Evolutionary conservation across 495 filamentous ascomycete species (phyloP), one percentile per base, ranked within the genome.

Genomic region (Staphylotrichum longicolle): DNA sequence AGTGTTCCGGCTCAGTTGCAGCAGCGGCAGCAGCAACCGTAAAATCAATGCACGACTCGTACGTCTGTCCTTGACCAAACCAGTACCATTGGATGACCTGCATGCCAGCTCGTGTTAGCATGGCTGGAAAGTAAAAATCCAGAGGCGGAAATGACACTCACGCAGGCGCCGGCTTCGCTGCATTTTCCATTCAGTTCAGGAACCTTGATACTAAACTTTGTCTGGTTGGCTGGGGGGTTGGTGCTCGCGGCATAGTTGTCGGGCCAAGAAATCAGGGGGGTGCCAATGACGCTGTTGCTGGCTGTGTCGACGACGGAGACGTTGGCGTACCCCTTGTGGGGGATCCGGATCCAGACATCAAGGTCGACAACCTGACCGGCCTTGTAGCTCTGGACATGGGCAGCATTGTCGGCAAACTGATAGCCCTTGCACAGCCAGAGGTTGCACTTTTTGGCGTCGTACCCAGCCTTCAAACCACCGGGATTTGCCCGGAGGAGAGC

Each of bases 41-140:
- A 72, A 91, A 89, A 70, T 91, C 88, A 64, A 89, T 68, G 68
- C 87, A 90, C 46, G 82, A 81, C 80, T 91, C 85, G 64, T 91
- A 91, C 34, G 87, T 89, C 78, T 91, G 88, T 50, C 82, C 80
- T 40, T 86, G 83, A 7, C 78, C 81, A 45, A 79, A 77, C 55
- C 86, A 86, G 65, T 84, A 85, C 87, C 87, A 91, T 70, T 90
- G 86, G 34, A 91, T 76, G 32, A 86, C 75, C 76, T 86, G 8
- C 46, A 14, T 12, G 39, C 14, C 34, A 37, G 20, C 50, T 3
- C 4, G 50, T 4, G 15, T 53, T 53, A 53, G 34, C 20, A 27
- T 1, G 20, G 20, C 20, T 27, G 20, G 20, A 27, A 27, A 27
- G 20, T 27, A 27, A 27, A 27, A 27, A 34, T 35, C 27, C 30